Evolutionary conservation across 768 basidiomycete species (phyloP).

Genomic region (Agaricus bisporus): DNA sequence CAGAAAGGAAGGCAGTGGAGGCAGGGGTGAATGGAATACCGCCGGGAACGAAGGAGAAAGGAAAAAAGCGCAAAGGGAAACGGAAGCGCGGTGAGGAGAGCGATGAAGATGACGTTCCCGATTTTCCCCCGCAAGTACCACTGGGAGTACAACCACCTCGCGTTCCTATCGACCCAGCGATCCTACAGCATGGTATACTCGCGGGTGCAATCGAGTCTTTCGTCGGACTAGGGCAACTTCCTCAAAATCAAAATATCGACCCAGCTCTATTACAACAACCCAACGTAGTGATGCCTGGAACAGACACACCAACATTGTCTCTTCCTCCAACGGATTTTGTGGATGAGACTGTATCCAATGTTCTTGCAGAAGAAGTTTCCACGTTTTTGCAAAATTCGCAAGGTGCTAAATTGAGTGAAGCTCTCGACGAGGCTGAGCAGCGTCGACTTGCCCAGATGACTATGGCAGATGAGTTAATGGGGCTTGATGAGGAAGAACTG

Average conservation of each 20-base stretch:
- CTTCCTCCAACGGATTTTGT: constrained; percentile 31
- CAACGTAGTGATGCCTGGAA: constrained; percentile 5
- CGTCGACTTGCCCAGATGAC: constrained; percentile 48
- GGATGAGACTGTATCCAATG: constrained; percentile 57
- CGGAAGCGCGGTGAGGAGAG: constrained; percentile 23
- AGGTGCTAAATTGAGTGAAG: constrained; percentile 50
- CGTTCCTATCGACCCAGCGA: constrained; percentile 44
- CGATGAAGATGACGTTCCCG: constrained; percentile 20
- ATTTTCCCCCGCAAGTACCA: constrained; percentile 15
- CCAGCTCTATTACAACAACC: constrained; percentile 37
- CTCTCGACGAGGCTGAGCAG: constrained; percentile 64
- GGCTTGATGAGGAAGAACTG: constrained; percentile 88
- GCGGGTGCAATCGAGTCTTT: constrained; percentile 38
- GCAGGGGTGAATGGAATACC: constrained; percentile 24
- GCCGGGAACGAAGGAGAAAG: constrained; percentile 23
- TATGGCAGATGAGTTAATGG: constrained; percentile 57
- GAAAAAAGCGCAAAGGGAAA: constrained; percentile 27
- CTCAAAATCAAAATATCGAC: constrained; percentile 49
- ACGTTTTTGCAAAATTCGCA: constrained; percentile 58
- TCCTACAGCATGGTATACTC: constrained; percentile 66
- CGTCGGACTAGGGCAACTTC: constrained; percentile 39
- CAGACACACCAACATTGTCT: constrained; percentile 11
- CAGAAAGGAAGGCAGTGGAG: constrained; percentile 36
- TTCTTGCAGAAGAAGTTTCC: constrained; percentile 65
- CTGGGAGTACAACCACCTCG: constrained; percentile 15